These are phyloP conservation scores for Ophiosphaerella narmari DNA, from an alignment of 2,329 filamentous ascomycete genomes.

Conservation along the genomic window DNA sequence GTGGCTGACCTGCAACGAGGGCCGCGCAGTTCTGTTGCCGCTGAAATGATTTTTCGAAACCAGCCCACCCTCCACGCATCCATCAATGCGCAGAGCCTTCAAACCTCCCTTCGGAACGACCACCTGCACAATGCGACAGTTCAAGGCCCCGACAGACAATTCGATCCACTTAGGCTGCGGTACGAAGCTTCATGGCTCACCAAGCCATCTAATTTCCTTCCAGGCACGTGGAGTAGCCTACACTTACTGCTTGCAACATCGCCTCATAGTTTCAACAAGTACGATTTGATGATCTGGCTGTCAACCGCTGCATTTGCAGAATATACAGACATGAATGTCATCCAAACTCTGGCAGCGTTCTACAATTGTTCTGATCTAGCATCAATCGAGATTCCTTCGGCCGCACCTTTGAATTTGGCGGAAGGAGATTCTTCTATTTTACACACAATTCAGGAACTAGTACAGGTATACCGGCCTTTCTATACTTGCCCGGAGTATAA, in stretches of 20 bases:
- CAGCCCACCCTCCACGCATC: constrained; percentile 8
- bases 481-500: too few species aligned
- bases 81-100: not conserved
- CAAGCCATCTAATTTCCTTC: not conserved
- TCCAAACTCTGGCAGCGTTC: constrained; percentile 24
- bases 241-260: not conserved
- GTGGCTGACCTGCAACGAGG: constrained; percentile 3
- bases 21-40: constrained; percentile 12
- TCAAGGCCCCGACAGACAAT: not conserved
- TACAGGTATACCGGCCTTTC: too few species aligned
- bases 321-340: constrained; percentile 19
- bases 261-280: constrained; percentile 10
- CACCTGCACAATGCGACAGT: not conserved
- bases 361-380: constrained; percentile 4
- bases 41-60: constrained; percentile 18
- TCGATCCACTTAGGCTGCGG: not conserved
- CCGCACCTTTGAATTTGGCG: not conserved
- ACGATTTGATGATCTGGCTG: constrained; percentile 25
- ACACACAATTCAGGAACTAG: too few species aligned
- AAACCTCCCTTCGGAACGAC: not conserved
- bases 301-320: constrained; percentile 24
- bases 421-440: too few species aligned
- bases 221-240: not conserved
- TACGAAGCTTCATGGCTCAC: not conserved
- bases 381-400: not conserved